Conservation (phyloP, 1,139 yeast genomes). For the Taiozyma onychis region DNA sequence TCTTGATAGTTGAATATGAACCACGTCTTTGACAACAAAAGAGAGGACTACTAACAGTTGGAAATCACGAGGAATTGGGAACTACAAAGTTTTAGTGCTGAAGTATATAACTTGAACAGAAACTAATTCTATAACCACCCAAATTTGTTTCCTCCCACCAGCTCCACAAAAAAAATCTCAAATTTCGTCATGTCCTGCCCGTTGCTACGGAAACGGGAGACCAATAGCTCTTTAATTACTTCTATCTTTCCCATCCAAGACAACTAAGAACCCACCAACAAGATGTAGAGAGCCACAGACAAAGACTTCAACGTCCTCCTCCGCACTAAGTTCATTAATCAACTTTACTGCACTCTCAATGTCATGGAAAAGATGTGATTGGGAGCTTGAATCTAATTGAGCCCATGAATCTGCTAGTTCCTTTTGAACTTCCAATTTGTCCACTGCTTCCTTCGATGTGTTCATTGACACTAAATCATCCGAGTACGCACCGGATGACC, state of each 20-base stretch:
- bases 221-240: too few species aligned
- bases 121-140: too few species aligned
- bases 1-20: too few species aligned
- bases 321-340: conserved; percentile 32
- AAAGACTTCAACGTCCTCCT: conserved; percentile 57
- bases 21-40: too few species aligned
- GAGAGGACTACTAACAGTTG: too few species aligned
- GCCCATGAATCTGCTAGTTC: conserved; percentile 68
- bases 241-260: conserved; percentile 43
- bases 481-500: conserved; percentile 77
- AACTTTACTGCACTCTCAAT: conserved; percentile 70
- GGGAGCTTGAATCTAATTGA: conserved; percentile 38
- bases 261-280: conserved; percentile 91
- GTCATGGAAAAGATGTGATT: conserved; percentile 57
- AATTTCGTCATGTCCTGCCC: too few species aligned
- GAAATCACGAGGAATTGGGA: too few species aligned
- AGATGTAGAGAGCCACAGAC: conserved; percentile 93
- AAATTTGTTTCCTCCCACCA: too few species aligned
- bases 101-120: too few species aligned
- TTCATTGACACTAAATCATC: conserved; percentile 83
- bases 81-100: too few species aligned
- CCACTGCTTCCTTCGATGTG: conserved; percentile 71
- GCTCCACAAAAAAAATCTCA: too few species aligned
- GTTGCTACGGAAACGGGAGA: too few species aligned
- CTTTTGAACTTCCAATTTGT: conserved; percentile 75